Evolutionary conservation across 164 flowering plant genomes (phyloP).

Genomic region (Annona cherimola): DNA sequence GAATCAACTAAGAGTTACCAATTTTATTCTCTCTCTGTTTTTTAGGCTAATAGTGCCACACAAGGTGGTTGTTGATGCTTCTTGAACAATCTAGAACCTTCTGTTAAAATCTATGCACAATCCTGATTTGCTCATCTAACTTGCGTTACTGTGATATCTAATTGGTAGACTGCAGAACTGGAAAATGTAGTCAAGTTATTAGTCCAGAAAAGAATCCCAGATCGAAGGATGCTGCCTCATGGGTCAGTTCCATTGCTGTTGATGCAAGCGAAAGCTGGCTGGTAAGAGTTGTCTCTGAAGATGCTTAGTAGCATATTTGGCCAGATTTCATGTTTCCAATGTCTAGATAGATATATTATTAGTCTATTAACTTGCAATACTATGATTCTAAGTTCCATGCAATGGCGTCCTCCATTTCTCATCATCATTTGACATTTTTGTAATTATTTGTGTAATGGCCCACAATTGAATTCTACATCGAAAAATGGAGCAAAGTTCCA

Average conservation of each 20-base stretch:
- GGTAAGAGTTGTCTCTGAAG: conserved; percentile 45
- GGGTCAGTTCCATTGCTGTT: conserved; percentile 74
- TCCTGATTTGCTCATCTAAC: background rate
- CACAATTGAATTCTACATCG: no score
- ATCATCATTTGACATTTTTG: no score
- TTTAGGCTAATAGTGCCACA: background rate
- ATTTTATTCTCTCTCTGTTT: background rate
- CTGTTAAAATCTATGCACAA: background rate
- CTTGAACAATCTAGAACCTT: background rate
- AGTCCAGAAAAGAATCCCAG: conserved; percentile 35
- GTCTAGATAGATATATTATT: no score
- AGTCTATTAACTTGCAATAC: no score
- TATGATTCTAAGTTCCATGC: no score
- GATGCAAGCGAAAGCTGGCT: conserved; percentile 96
- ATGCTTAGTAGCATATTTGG: background rate
- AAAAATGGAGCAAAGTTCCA: no score
- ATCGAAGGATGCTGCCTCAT: conserved; percentile 37
- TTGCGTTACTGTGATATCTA: conserved; percentile 10
- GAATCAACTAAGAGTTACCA: no score
- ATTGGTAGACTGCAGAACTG: conserved; percentile 76
- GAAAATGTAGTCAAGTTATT: conserved; percentile 66
- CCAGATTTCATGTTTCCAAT: background rate
- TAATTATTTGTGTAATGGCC: no score
- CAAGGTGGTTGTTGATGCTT: background rate
- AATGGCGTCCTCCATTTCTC: no score